Evolutionary conservation across 805 yeast genomes (phyloP).

Genomic region (Sporopachydermia lactativora): DNA sequence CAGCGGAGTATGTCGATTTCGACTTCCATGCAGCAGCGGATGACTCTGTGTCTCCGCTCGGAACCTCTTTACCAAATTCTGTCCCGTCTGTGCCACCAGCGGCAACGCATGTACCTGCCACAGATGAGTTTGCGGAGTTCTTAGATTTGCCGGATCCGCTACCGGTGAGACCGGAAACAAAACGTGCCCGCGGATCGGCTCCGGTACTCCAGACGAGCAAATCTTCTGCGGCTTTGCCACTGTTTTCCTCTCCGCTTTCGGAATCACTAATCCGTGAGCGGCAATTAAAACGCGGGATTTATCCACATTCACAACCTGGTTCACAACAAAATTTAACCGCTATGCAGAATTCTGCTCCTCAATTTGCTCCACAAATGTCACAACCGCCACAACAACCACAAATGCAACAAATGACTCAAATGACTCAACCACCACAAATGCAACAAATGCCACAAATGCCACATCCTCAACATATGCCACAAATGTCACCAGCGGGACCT

Average conservation of each 20-base stretch:
- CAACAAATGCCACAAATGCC: too few species aligned
- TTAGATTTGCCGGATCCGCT: not conserved
- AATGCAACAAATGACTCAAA: too few species aligned
- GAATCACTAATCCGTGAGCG: constrained; percentile 1
- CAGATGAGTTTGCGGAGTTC: not conserved
- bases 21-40: not conserved
- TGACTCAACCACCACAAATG: too few species aligned
- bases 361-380: too few species aligned
- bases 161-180: constrained; percentile 1
- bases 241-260: not conserved
- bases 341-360: not conserved
- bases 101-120: too few species aligned
- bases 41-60: not conserved
- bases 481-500: too few species aligned
- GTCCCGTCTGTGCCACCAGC: too few species aligned
- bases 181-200: too few species aligned
- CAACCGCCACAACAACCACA: too few species aligned
- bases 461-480: too few species aligned
- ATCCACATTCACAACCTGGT: not conserved
- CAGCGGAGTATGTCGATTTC: not conserved
- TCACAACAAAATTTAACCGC: not conserved
- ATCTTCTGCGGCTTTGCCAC: not conserved
- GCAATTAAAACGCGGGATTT: not conserved
- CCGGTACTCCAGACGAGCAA: not conserved
- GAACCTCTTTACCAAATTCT: too few species aligned